A percentile compares a stretch with the other conserved stretches of the same genome.
Conservation (phyloP, 2,329 filamentous ascomycete species). For the Ophiostoma sp. region DNA sequence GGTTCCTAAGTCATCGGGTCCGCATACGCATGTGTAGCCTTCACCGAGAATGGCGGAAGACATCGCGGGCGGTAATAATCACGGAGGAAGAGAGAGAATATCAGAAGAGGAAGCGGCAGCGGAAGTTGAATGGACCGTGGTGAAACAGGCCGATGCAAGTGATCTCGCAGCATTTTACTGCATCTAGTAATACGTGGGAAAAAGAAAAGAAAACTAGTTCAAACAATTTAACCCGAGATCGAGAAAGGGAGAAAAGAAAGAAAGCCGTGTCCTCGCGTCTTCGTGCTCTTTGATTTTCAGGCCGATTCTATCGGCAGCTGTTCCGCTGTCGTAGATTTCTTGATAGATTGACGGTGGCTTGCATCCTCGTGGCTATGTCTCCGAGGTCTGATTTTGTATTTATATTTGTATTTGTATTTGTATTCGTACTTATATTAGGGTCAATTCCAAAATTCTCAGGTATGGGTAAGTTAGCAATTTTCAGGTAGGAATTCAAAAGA, state of each 20-base stretch:
- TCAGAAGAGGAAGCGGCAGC: background rate
- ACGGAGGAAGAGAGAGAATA: background rate
- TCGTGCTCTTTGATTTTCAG: background rate
- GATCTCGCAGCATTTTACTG: background rate
- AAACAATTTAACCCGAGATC: background rate
- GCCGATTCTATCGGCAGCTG: no score
- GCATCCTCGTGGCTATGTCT: conserved; percentile 7
- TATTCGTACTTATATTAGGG: no score
- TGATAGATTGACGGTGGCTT: background rate
- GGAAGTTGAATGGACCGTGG: background rate
- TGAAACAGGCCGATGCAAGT: background rate
- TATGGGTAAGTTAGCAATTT: no score
- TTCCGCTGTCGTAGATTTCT: background rate
- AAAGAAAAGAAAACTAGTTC: background rate
- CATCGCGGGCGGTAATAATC: background rate
- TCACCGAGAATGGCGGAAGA: background rate
- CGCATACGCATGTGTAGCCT: background rate
- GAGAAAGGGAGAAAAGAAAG: background rate
- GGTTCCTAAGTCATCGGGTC: background rate
- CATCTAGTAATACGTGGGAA: background rate
- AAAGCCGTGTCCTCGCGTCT: background rate
- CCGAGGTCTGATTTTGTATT: background rate
- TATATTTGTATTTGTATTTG: background rate
- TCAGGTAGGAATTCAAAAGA: no score
- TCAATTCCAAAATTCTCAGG: no score